Evolutionary conservation across 495 filamentous ascomycete species (phyloP).

Genomic region (Jackrogersella multiformis): DNA sequence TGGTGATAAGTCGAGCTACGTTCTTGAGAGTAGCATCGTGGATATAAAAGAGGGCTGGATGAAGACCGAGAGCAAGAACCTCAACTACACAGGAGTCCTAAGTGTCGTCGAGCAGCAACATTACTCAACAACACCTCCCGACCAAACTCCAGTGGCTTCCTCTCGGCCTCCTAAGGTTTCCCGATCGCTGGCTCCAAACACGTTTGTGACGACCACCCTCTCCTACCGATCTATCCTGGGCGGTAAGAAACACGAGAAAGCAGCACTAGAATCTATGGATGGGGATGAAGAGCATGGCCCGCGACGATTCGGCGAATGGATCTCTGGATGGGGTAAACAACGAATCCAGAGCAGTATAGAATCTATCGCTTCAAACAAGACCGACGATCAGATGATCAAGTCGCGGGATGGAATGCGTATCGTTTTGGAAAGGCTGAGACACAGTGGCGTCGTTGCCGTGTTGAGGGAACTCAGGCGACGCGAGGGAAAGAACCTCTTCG

Average conservation of each 20-base stretch:
- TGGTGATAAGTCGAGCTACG: conserved; percentile 81
- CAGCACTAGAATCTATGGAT: conserved; percentile 43
- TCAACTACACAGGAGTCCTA: conserved; percentile 91
- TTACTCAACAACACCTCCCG: conserved; percentile 65
- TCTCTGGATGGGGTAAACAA: conserved; percentile 72
- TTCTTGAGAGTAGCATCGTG: conserved; percentile 89
- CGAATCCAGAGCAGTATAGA: conserved; percentile 92
- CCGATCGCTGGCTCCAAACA: conserved; percentile 55
- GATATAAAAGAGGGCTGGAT: conserved; percentile 91
- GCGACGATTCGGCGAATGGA: conserved; percentile 49
- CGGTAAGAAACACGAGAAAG: conserved; percentile 68
- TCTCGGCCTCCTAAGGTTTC: conserved; percentile 18
- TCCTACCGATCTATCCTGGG: conserved; percentile 86
- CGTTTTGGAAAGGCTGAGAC: conserved; percentile 84
- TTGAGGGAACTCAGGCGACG: conserved; percentile 85
- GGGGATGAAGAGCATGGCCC: conserved; percentile 26
- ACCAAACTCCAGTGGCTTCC: conserved; percentile 8
- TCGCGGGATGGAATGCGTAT: conserved; percentile 96
- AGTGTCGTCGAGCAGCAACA: conserved; percentile 90
- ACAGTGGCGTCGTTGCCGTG: conserved; percentile 79
- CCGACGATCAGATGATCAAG: conserved; percentile 82
- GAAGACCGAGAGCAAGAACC: conserved; percentile 81
- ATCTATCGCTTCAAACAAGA: conserved; percentile 82
- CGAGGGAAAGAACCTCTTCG: conserved; percentile 56
- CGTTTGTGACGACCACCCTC: conserved; percentile 84